Base-by-base conservation (phyloP, 176 grass and related monocot species). In the Raddia distichophylla region DNA sequence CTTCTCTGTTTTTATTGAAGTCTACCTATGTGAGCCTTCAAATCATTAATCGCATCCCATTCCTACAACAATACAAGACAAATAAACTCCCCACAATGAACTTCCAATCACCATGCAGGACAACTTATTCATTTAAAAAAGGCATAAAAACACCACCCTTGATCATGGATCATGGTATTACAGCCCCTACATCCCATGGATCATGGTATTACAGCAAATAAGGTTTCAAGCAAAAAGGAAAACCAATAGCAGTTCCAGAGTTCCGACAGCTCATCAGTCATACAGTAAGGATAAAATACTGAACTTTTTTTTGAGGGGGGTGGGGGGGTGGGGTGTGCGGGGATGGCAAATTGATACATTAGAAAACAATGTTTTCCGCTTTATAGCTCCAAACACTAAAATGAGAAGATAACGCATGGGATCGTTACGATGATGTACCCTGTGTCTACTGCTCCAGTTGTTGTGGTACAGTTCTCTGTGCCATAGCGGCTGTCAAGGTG, bases 31-130 rank as follows among this genome's bases (percentile, higher is more conserved):
- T 99, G 93, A 50, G 82, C 82, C 82, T 89, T 93, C 82, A 99
- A 83, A 82, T 91, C 91, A 88, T 93, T 95, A 77, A 99, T 95
- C 60, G 87, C 86, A 46, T 91, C 93, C 90, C 91, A 95, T 90
- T 99, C 91, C 96, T 99, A 84, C 55, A 89, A 87, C 65, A 52
- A 78, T 45, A 82, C 57, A 84, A 55, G 37, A 17, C 20, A 69
- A 34, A 84, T 81, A 17, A 82, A 60, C 40, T 52, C 47, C 46
- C 6, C n/a, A 5, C 40, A 43, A 58, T 78, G 20, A 60, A 12
- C 33, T 16, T 77, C 10, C 32, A 69, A 22, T 72, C 51, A 71
- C 48, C 77, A 76, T 42, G 81, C 15, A 27, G 2, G 34, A 20
- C 1, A 57, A 33, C n/a, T 37, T 67, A 78, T 49, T 67, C 53